Percentiles rank a stretch among this genome's conserved stretches.
phyloP scores from a whole-genome alignment of 805 yeast species.

The Starmerella floris region DNA sequence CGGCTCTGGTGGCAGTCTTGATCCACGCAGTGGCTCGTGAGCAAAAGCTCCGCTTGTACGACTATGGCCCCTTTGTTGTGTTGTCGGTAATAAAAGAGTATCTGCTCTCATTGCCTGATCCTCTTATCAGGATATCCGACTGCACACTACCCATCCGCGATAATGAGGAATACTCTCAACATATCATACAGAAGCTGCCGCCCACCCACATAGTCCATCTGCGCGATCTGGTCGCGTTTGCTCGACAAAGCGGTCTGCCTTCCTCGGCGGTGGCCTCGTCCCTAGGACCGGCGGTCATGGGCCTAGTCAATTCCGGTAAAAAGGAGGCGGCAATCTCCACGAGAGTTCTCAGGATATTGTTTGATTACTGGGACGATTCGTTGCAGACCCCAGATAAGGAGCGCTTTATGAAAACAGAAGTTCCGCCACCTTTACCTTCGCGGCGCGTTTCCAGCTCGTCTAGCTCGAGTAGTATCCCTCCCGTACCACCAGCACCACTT shows the following conservation, averaged over 20 bases:
- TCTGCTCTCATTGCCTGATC: conserved; percentile 39
- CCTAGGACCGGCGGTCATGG: conserved; percentile 44
- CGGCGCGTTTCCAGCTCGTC: neutral
- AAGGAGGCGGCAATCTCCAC: conserved; percentile 40
- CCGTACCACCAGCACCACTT: neutral
- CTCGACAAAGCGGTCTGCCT: neutral
- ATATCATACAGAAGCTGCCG: conserved; percentile 25
- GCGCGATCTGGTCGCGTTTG: conserved; percentile 1
- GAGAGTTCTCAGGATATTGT: conserved; percentile 40
- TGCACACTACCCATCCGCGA: conserved; percentile 44
- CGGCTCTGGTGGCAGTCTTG: conserved; percentile 15
- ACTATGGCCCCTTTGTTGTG: conserved; percentile 44
- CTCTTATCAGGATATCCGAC: conserved; percentile 40
- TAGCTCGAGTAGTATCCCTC: neutral
- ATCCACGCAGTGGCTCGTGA: conserved; percentile 32
- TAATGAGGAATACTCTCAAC: conserved; percentile 33
- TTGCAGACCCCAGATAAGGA: neutral
- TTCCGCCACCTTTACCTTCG: neutral
- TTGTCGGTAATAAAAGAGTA: conserved; percentile 34
- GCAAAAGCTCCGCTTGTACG: conserved; percentile 41
- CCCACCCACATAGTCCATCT: conserved; percentile 6
- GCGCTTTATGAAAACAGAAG: neutral
- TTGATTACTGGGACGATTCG: conserved; percentile 31
- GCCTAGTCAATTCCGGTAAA: conserved; percentile 36
- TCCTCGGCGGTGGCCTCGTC: conserved; percentile 31